phyloP scores from a whole-genome alignment of 1,284 basidiomycete genomes.

The Pseudozyma flocculosa region DNA sequence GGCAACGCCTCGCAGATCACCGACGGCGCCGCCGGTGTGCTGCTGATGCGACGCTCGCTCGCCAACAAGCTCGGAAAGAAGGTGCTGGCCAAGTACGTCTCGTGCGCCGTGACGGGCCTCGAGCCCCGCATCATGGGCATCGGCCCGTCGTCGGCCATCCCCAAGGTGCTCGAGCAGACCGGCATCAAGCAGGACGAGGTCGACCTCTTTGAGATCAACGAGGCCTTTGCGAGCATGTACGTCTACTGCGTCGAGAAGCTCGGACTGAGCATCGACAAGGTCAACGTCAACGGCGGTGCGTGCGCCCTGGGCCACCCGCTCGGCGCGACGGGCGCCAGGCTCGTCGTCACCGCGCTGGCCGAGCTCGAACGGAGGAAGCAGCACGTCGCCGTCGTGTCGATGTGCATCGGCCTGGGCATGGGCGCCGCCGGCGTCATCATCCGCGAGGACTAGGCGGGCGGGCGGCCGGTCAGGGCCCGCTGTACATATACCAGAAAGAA shows the following conservation, averaged over 20 bases:
- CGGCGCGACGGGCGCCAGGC: constrained; percentile 82
- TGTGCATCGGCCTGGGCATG: constrained; percentile 76
- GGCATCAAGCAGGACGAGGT: constrained; percentile 73
- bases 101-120: constrained; percentile 71
- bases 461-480: too few relatives aligned
- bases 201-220: constrained; percentile 85
- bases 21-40: constrained; percentile 80
- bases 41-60: constrained; percentile 82
- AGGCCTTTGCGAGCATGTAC: constrained; percentile 59
- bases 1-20: constrained; percentile 81
- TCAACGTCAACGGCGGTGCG: constrained; percentile 80
- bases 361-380: constrained; percentile 75
- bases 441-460: constrained; percentile 62
- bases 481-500: too few relatives aligned
- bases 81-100: constrained; percentile 76
- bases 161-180: constrained; percentile 63
- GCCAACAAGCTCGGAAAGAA: constrained; percentile 75
- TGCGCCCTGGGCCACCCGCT: constrained; percentile 85
- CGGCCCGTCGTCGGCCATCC: constrained; percentile 42
- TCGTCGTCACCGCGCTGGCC: constrained; percentile 82
- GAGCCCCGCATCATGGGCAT: constrained; percentile 82
- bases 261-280: constrained; percentile 66
- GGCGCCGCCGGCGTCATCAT: constrained; percentile 77
- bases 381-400: constrained; percentile 80
- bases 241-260: constrained; percentile 74